Evolutionary conservation across 2,329 filamentous ascomycete species (phyloP).

Genomic region (Alternaria sp.): DNA sequence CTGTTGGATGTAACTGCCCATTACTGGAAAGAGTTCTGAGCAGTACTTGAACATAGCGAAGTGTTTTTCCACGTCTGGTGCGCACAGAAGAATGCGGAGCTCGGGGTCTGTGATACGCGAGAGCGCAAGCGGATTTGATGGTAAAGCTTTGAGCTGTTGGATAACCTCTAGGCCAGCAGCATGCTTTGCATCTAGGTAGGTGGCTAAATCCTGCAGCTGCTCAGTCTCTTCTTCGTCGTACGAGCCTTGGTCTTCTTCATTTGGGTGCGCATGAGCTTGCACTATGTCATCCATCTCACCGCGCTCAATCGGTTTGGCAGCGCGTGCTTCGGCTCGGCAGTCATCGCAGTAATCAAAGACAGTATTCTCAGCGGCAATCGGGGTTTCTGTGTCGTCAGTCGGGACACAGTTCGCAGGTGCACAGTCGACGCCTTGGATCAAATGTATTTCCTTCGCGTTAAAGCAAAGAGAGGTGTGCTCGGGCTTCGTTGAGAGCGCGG

Average conservation of each 20-base stretch:
- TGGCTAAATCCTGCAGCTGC: neutral
- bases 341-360: neutral
- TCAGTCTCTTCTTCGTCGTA: neutral
- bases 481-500: neutral
- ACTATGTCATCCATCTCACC: neutral
- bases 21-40: neutral
- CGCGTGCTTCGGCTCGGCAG: neutral
- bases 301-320: neutral
- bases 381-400: neutral
- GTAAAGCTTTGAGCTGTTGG: neutral
- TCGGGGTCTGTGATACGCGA: neutral
- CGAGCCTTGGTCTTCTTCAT: neutral
- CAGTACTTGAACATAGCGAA: neutral
- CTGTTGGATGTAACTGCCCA: neutral
- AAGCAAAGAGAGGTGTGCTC: neutral
- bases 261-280: neutral
- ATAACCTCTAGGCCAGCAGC: neutral
- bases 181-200: neutral
- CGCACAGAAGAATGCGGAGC: neutral
- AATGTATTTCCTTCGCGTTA: neutral
- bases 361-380: neutral
- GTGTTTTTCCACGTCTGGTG: neutral
- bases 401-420: neutral
- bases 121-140: neutral
- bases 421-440: neutral